Base-by-base conservation (phyloP, 2,329 filamentous ascomycete genomes). In the Penicillium concentricum region DNA sequence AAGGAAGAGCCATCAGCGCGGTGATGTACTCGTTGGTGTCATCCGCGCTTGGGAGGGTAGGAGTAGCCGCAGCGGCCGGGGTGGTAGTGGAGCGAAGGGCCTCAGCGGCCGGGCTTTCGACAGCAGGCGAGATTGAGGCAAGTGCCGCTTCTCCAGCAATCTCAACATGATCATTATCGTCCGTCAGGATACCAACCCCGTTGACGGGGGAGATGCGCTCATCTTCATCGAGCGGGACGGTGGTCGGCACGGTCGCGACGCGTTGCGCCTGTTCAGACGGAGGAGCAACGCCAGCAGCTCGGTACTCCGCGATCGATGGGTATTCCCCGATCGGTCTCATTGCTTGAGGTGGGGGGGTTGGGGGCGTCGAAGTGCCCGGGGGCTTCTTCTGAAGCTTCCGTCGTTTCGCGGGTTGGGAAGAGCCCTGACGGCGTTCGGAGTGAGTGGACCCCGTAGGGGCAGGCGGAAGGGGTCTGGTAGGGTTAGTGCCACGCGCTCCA, bases 261-360 rank as follows among this genome's bases (percentile, higher is more conserved):
- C 34, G 42, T 41, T 65, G 59, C 55, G 67, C 52, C 53, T 68
- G 61, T 61, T 60, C 50, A 12, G 51, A 24, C 2, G 56, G 62
- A 38, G 62, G 64, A 28, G 47, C 57, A 7, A 66, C 54, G n/a
- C 61, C 63, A 28, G 56, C 63, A 46, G 56, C 54, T 42, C 62
- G 61, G 39, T 66, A 66, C 48, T 66, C 64, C 44, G 51, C 61
- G 13, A 20, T 45, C 35, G 64, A 63, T 37, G 64, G 64, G 41
- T 65, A 66, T 45, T 65, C 53, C 32, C 64, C 64, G 20, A 66
- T 58, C 58, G 61, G 63, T 59, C 54, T 64, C 64, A 66, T 66
- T 54, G 56, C 61, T 30, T 12, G 47, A 18, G 9, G 20, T 28
- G 44, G 26, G 35, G 28, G 22, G 3, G 24, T 32, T 34, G 24